Evolutionary conservation across 495 filamentous ascomycete species (phyloP).

Genomic region (Melanomma pulvis-pyrius): DNA sequence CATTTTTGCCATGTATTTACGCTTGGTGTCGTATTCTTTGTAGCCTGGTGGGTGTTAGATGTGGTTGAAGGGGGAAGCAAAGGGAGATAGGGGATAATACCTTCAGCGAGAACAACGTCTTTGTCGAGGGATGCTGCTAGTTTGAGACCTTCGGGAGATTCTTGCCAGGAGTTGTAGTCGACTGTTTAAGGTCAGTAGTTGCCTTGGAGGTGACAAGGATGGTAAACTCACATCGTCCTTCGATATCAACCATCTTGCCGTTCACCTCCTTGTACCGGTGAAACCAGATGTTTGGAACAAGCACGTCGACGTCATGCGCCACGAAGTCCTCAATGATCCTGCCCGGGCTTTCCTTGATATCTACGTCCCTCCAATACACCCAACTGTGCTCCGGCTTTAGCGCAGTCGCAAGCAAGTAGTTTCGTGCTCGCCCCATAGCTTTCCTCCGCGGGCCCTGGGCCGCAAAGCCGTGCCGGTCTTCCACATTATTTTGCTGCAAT

Average conservation of each 20-base stretch:
- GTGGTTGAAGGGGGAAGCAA: background rate
- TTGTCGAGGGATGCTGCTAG: constrained; percentile 72
- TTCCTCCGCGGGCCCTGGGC: constrained; percentile 91
- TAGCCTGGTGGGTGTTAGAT: constrained; percentile 63
- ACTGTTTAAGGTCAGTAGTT: constrained; percentile 55
- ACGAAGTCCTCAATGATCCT: constrained; percentile 94
- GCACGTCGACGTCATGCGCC: constrained; percentile 86
- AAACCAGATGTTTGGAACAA: constrained; percentile 99
- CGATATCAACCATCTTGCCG: constrained; percentile 73
- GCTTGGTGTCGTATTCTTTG: constrained; percentile 86
- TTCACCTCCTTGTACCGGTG: constrained; percentile 72
- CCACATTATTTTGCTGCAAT: constrained; percentile 69
- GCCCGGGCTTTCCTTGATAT: constrained; percentile 86
- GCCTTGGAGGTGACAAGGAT: background rate
- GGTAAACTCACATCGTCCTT: constrained; percentile 79
- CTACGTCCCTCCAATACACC: constrained; percentile 99
- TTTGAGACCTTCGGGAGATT: constrained; percentile 79
- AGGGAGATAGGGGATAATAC: constrained; percentile 45
- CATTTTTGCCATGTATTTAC: constrained; percentile 82
- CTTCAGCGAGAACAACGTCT: constrained; percentile 84
- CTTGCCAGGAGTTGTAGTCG: constrained; percentile 99
- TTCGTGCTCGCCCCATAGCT: constrained; percentile 84
- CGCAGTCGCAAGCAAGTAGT: constrained; percentile 84
- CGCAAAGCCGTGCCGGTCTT: constrained; percentile 80
- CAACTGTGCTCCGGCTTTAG: constrained; percentile 93